Base-by-base conservation (phyloP, 768 basidiomycete species). In the Boletus tomentosulus region DNA sequence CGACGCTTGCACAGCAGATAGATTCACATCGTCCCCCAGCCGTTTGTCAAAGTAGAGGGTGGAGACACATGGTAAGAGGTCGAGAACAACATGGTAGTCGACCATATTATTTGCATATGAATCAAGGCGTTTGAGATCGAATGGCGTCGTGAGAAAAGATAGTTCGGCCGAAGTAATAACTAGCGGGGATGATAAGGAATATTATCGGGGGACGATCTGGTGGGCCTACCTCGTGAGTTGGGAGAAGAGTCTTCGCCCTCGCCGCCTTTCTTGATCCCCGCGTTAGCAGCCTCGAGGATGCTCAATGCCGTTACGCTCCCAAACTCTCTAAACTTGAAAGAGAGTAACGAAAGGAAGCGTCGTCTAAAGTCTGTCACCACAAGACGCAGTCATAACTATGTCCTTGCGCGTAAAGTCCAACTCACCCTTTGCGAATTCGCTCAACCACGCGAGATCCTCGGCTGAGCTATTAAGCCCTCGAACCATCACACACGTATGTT, bases 401-500 rank as follows among this genome's bases (percentile, higher is more conserved):
- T 24, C 27, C 13, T 33, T 6, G 19, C 4, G 16, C 3, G 31
- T 7, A 37, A 7, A 15, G 30, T 27, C 16, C 41, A 42, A 46
- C 75, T 25, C 38, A 89, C 90, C 90, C 73, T 85, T 85, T 16
- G 92, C 81, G 70, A 99, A 98, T 65, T 93, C 94, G 19, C 80
- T 76, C 35, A 99, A 64, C 94, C 96, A 98, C 46, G 84, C 84
- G 37, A 90, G 69, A 55, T 87, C 86, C 39, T 79, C 82, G 15
- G 70, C 70, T 35, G 79, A 85, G 66, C 78, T 88, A 66, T 83
- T 87, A 68, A 98, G 72, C 0, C 89, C 87, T 31, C 91, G 81
- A 1, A 96, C 82, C 97, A 99, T 98, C 34, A 98, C 87, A 65
- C 93, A 95, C 0, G 92, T 90, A 66, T 97, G 89, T 71, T 99